Base-by-base conservation (phyloP, 148 eudicot species). In the Arbutus unedo region DNA sequence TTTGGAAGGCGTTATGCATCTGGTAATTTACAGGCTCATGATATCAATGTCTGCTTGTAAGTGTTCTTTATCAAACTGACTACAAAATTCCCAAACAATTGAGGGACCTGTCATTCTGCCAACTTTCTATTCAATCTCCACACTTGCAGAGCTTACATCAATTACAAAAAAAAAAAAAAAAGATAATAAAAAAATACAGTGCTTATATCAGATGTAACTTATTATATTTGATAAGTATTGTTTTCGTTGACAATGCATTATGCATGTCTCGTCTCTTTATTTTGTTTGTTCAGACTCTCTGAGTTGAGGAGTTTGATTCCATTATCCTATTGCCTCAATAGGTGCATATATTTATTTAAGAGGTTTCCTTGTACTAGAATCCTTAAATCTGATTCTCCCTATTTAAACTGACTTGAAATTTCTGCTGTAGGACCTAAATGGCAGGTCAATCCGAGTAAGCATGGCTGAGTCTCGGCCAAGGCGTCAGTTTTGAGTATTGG, bases 401-500 rank as follows among this genome's bases (percentile, higher is more conserved):
- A 74, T 54, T 84, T 64, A 7, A 56, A 53, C 56, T 78, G 31
- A 64, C 23, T 43, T 43, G 72, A 60, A 64, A 71, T 71, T 70
- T 83, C 25, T 82, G 59, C 79, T 90, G 86, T 89, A 96, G 99
- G 99, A 96, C 83, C 82, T 96, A 5, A 82, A 88, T 43, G 99
- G 99, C 43, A 90, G 99, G 88, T 41, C 86, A 68, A 96, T 96
- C 76, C 92, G 99, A 74, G 98, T 96, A 41, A 88, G 90, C 81
- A 85, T 83, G 70, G 99, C 99, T n/a, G 99, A 93, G 88, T 85
- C 91, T 64, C 93, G 92, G 79, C 89, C 89, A 54, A 89, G 89
- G 88, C 97, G 98, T 55, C 88, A 84, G 53, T 91, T 91, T 88
- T 94, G 77, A 87, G 44, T 41, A 18, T 50, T 74, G 31, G 43